A percentile compares a stretch with the other conserved stretches of the same genome.
Conservation (phyloP, 208 protist species). For the Crithidia brevicula region DNA sequence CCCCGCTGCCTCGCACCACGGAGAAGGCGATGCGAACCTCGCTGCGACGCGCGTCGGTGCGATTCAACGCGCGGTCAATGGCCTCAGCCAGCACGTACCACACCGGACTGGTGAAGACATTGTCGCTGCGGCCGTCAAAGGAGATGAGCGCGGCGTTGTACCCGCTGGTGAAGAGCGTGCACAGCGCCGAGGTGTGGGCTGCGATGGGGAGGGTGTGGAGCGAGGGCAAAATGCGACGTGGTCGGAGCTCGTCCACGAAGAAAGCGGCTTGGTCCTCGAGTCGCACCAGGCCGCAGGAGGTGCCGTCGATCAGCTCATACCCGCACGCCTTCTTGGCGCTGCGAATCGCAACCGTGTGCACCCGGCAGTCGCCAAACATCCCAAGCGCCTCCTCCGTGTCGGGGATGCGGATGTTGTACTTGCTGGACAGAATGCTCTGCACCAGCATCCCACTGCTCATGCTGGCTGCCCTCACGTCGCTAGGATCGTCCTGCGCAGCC, state of each 20-base stretch:
- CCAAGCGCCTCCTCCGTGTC: slow-evolving; percentile 2
- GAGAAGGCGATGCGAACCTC: slow-evolving; percentile 35
- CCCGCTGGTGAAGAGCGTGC: slow-evolving; percentile 33
- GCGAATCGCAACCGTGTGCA: slow-evolving; percentile 34
- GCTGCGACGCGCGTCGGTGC: not conserved
- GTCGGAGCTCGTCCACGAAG: slow-evolving; percentile 20
- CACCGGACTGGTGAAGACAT: slow-evolving; percentile 32
- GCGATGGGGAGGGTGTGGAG: slow-evolving; percentile 24
- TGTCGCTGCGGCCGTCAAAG: slow-evolving; percentile 28
- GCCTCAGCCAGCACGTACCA: slow-evolving; percentile 41
- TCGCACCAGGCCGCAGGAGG: not conserved
- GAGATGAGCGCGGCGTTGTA: slow-evolving; percentile 38
- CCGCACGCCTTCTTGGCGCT: slow-evolving; percentile 11
- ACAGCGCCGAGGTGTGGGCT: slow-evolving; percentile 22
- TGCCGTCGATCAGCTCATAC: slow-evolving; percentile 18
- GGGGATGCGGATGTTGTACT: slow-evolving; percentile 3
- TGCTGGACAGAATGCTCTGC: not conserved
- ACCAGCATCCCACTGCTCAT: slow-evolving; percentile 1
- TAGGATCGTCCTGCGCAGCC: not conserved
- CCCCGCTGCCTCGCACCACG: slow-evolving; percentile 17
- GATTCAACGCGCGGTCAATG: slow-evolving; percentile 16
- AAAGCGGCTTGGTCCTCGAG: slow-evolving; percentile 8
- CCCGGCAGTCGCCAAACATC: slow-evolving; percentile 33
- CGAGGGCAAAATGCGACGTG: slow-evolving; percentile 8
- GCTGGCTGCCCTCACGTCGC: not conserved